Conservation (phyloP, 495 filamentous ascomycete genomes). For the Tuber brumale region DNA sequence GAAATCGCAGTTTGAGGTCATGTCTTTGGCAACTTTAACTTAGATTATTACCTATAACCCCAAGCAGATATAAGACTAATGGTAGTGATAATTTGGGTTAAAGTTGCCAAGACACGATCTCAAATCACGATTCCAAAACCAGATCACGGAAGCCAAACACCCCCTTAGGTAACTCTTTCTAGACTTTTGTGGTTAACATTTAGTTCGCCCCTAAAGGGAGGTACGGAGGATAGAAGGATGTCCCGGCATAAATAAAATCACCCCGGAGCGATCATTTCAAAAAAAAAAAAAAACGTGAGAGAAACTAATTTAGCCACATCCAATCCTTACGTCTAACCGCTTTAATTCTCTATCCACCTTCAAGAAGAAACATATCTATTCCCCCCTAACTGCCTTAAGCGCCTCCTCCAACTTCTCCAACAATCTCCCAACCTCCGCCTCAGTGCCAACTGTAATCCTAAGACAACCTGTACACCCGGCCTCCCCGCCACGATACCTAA, state of each 20-base stretch:
- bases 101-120: too few species aligned
- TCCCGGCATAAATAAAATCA: background rate
- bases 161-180: too few species aligned
- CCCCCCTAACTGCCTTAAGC: slow-evolving; percentile 51
- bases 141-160: too few species aligned
- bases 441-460: slow-evolving; percentile 87
- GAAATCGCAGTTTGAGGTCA: too few species aligned
- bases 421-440: slow-evolving; percentile 72
- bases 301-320: background rate
- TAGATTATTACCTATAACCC: too few species aligned
- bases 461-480: slow-evolving; percentile 80
- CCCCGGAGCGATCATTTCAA: background rate
- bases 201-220: background rate
- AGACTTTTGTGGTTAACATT: background rate
- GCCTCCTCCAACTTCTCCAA: slow-evolving; percentile 60
- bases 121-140: too few species aligned
- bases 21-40: too few species aligned
- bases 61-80: too few species aligned
- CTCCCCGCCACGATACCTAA: slow-evolving; percentile 89
- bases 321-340: background rate
- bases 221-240: background rate
- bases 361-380: background rate
- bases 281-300: background rate
- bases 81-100: too few species aligned
- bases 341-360: background rate